Percentiles rank a stretch among this genome's conserved stretches.
Conservation (phyloP, 2,329 filamentous ascomycete species). For the Parastagonospora nodorum region DNA sequence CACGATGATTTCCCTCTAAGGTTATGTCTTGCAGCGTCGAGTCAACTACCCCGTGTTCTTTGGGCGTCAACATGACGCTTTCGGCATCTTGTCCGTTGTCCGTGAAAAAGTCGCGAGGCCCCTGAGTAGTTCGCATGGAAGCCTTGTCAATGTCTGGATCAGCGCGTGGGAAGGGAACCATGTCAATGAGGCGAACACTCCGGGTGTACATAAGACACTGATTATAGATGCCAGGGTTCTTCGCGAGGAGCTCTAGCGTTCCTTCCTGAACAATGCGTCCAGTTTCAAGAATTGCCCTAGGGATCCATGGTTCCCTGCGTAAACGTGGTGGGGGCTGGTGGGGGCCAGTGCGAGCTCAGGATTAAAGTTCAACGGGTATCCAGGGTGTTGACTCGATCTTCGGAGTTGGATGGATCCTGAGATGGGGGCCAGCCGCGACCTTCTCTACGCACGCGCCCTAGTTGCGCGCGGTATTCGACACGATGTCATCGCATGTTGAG, state of each 20-base stretch:
- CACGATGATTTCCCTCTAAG: conserved; percentile 3
- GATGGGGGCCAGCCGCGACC: conserved; percentile 9
- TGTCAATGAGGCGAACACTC: conserved; percentile 3
- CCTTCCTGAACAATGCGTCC: conserved; percentile 5
- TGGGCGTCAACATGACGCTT: conserved; percentile 3
- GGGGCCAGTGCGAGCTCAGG: conserved; percentile 7
- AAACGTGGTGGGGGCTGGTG: conserved; percentile 5
- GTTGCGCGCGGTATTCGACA: conserved; percentile 28
- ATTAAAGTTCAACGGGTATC: conserved; percentile 27
- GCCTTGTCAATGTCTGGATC: conserved; percentile 10
- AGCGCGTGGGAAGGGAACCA: not conserved
- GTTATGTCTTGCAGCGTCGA: conserved; percentile 4
- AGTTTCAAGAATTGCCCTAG: conserved; percentile 12
- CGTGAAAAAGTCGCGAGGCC: conserved; percentile 9
- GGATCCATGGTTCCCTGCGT: conserved; percentile 5
- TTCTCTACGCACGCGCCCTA: conserved; percentile 23
- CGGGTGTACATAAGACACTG: conserved; percentile 6
- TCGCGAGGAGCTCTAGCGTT: conserved; percentile 8
- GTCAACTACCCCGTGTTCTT: not conserved
- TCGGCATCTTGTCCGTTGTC: conserved; percentile 7
- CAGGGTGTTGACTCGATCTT: conserved; percentile 20
- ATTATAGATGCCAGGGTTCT: conserved; percentile 3
- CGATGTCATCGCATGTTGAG: conserved; percentile 7
- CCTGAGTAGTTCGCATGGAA: conserved; percentile 15
- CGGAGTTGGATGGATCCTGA: not conserved